Conservation (phyloP, 2,329 filamentous ascomycete genomes). For the Thermomyces lanuginosus region DNA sequence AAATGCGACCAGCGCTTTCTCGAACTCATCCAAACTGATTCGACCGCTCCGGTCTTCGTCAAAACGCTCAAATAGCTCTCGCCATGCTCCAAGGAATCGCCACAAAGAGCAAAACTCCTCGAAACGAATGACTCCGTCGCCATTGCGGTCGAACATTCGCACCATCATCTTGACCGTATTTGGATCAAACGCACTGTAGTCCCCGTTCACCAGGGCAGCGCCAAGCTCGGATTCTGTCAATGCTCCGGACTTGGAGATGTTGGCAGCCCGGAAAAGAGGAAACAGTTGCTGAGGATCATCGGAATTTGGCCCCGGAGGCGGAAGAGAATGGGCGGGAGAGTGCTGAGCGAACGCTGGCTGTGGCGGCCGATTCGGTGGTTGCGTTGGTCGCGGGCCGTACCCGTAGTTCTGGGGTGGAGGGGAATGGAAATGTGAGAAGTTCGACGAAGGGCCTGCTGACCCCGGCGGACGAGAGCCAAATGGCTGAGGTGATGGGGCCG, state of each 20-base stretch:
- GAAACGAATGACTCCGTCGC: slow-evolving; percentile 76
- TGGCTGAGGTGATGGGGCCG: not conserved
- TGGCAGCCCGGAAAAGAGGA: slow-evolving; percentile 77
- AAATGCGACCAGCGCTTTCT: slow-evolving; percentile 78
- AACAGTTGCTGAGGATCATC: slow-evolving; percentile 47
- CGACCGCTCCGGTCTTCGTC: slow-evolving; percentile 74
- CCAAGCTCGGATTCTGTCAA: slow-evolving; percentile 76
- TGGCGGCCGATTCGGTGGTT: slow-evolving; percentile 25
- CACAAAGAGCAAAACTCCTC: slow-evolving; percentile 93
- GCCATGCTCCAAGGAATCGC: slow-evolving; percentile 91
- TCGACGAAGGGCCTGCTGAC: slow-evolving; percentile 24
- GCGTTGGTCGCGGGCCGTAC: slow-evolving; percentile 33
- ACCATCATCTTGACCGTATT: slow-evolving; percentile 99
- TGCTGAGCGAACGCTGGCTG: slow-evolving; percentile 42
- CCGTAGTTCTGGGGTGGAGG: slow-evolving; percentile 33
- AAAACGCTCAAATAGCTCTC: slow-evolving; percentile 86
- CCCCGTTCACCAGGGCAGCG: slow-evolving; percentile 83
- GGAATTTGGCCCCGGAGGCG: slow-evolving; percentile 32
- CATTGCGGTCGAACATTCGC: slow-evolving; percentile 93
- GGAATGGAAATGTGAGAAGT: slow-evolving; percentile 28
- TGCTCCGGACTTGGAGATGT: slow-evolving; percentile 59
- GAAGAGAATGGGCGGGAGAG: slow-evolving; percentile 45
- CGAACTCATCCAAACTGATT: slow-evolving; percentile 75
- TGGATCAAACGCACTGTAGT: slow-evolving; percentile 84
- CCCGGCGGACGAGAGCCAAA: slow-evolving; percentile 2